phyloP scores from a whole-genome alignment of 176 grass and related monocot species.

The Zea mays region DNA sequence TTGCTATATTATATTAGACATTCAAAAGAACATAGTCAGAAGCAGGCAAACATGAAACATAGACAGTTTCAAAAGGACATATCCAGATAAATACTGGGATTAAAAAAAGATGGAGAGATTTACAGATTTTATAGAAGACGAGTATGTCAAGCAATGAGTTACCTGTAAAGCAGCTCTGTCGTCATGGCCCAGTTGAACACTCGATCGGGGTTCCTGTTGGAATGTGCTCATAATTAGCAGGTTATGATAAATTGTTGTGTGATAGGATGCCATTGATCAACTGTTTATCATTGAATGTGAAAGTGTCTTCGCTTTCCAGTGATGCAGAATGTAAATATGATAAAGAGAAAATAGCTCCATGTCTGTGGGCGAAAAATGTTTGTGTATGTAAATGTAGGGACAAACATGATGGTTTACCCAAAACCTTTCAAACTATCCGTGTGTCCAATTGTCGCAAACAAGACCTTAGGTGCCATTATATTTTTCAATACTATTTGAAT shows the following conservation, averaged over 20 bases:
- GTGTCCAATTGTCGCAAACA: background rate
- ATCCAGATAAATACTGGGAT: background rate
- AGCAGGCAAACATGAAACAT: slow-evolving; percentile 10
- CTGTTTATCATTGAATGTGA: background rate
- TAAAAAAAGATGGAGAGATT: too few relatives aligned
- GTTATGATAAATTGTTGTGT: slow-evolving; percentile 5
- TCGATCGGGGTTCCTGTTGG: slow-evolving; percentile 62
- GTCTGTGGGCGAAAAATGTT: background rate
- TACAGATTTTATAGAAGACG: background rate
- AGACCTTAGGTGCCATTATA: too few relatives aligned
- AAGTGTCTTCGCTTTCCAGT: background rate
- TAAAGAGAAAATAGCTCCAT: slow-evolving; percentile 18
- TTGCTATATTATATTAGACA: too few relatives aligned
- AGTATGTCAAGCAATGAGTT: slow-evolving; percentile 16
- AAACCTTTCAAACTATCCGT: background rate
- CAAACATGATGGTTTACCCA: background rate
- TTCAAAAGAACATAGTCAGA: slow-evolving; percentile 21
- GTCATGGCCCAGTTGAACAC: slow-evolving; percentile 58
- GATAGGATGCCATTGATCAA: slow-evolving; percentile 9
- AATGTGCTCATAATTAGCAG: slow-evolving; percentile 6
- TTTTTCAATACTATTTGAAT: background rate
- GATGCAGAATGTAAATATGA: background rate
- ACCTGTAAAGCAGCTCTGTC: slow-evolving; percentile 67
- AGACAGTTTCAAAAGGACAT: background rate
- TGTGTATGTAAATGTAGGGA: background rate